These are phyloP conservation scores for Setaria viridis DNA, from an alignment of 202 grass and related monocot genomes.

Conservation along the genomic window DNA sequence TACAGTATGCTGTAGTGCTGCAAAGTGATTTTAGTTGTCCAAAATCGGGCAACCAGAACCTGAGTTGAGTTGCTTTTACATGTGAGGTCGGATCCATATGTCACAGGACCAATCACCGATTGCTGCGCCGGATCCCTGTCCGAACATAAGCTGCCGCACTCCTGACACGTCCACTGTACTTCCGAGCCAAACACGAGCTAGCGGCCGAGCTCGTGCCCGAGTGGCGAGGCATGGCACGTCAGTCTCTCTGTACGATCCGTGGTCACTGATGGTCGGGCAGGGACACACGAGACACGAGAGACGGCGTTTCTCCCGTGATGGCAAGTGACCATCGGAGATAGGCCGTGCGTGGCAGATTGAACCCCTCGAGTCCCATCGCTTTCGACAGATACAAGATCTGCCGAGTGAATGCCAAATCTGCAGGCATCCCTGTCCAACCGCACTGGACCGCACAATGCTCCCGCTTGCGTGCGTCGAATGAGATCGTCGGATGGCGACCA, in stretches of 20 bases:
- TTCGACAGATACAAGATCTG: not conserved
- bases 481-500: not conserved
- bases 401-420: not conserved
- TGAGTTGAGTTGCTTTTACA: too few relatives aligned
- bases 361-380: not conserved
- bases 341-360: not conserved
- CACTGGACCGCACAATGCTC: not conserved
- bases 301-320: not conserved
- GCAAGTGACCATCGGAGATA: not conserved
- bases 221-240: conserved; percentile 12
- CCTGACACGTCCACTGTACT: not conserved
- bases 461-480: not conserved
- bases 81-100: too few relatives aligned
- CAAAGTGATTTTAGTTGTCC: too few relatives aligned
- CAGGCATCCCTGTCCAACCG: not conserved
- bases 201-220: not conserved
- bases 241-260: not conserved
- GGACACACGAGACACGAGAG: not conserved
- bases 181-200: conserved; percentile 1
- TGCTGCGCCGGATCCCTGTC: too few relatives aligned
- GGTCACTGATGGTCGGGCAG: not conserved
- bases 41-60: too few relatives aligned
- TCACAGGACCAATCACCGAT: too few relatives aligned
- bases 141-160: too few relatives aligned
- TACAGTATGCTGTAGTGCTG: too few relatives aligned